These are phyloP conservation scores for Flueggea neowawraea DNA, from an alignment of 441 rosid species.

Conservation along the genomic window DNA sequence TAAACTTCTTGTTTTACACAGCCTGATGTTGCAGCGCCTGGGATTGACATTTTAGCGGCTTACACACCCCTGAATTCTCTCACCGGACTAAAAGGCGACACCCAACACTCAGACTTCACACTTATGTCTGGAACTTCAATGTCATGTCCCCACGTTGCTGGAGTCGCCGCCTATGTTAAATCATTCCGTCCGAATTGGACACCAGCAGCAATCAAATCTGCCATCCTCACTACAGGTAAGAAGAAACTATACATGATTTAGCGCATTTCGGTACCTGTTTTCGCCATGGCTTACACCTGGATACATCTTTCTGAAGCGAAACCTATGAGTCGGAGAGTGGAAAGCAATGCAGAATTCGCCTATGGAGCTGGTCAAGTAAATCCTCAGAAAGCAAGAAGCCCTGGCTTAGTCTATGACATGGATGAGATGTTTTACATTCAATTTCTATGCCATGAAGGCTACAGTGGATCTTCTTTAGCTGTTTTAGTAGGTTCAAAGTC, in stretches of 20 bases:
- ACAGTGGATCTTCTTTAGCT: conserved; percentile 45
- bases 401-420: conserved; percentile 71
- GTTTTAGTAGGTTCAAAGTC: conserved; percentile 52
- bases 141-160: conserved; percentile 81
- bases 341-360: conserved; percentile 49
- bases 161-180: conserved; percentile 70
- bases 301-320: conserved; percentile 36
- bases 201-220: conserved; percentile 66
- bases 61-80: conserved; percentile 68
- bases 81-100: conserved; percentile 63
- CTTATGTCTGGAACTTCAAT: conserved; percentile 80
- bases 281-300: too few relatives aligned
- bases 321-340: conserved; percentile 53
- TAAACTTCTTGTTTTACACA: conserved; percentile 18
- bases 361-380: conserved; percentile 73
- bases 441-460: conserved; percentile 73
- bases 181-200: conserved; percentile 74
- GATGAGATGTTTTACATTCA: conserved; percentile 52
- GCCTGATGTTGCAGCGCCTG: conserved; percentile 80
- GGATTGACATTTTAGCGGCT: conserved; percentile 69
- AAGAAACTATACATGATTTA: not conserved
- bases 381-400: conserved; percentile 61
- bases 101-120: conserved; percentile 52
- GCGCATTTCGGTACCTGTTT: not conserved
- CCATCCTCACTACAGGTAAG: conserved; percentile 72